Percentiles rank a stretch among this genome's conserved stretches.
Conservation (phyloP, 495 filamentous ascomycete species). For the Aspergillus haitiensis region DNA sequence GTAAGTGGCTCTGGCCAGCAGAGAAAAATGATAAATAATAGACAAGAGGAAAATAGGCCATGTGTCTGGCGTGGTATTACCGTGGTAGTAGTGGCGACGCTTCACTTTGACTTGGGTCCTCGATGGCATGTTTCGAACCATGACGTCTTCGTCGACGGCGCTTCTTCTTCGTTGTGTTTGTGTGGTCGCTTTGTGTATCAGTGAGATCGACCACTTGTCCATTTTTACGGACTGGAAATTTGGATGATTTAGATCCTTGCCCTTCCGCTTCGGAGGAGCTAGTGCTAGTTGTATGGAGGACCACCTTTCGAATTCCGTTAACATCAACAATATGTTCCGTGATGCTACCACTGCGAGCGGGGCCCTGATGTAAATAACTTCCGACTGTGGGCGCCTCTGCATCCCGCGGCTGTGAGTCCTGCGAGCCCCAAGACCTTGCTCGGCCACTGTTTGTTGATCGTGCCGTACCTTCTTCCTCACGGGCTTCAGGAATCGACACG, state of each 20-base stretch:
- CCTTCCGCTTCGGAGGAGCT: conserved; percentile 44
- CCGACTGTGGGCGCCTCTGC: conserved; percentile 13
- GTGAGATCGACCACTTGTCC: conserved; percentile 18
- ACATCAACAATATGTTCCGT: conserved; percentile 83
- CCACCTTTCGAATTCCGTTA: conserved; percentile 79
- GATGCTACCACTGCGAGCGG: conserved; percentile 80
- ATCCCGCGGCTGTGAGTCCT: conserved; percentile 26
- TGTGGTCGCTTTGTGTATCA: conserved; percentile 12
- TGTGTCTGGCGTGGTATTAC: background rate
- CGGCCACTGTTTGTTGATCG: conserved; percentile 28
- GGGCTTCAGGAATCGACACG: conserved; percentile 38
- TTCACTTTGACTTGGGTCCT: conserved; percentile 20
- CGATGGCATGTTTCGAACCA: conserved; percentile 14
- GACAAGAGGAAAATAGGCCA: background rate
- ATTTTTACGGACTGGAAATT: conserved; percentile 23
- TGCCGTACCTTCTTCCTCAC: conserved; percentile 39
- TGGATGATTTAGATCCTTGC: conserved; percentile 7
- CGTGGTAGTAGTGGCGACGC: conserved; percentile 26
- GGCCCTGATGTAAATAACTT: conserved; percentile 46
- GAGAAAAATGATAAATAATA: conserved; percentile 12
- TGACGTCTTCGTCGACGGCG: conserved; percentile 36
- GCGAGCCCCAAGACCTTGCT: conserved; percentile 41
- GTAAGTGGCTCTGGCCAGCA: conserved; percentile 24
- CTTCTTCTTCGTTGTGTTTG: conserved; percentile 27
- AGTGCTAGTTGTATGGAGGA: conserved; percentile 70